Evolutionary conservation across 1,284 basidiomycete genomes (phyloP).

Genomic region (Ceratobasidium sp.): DNA sequence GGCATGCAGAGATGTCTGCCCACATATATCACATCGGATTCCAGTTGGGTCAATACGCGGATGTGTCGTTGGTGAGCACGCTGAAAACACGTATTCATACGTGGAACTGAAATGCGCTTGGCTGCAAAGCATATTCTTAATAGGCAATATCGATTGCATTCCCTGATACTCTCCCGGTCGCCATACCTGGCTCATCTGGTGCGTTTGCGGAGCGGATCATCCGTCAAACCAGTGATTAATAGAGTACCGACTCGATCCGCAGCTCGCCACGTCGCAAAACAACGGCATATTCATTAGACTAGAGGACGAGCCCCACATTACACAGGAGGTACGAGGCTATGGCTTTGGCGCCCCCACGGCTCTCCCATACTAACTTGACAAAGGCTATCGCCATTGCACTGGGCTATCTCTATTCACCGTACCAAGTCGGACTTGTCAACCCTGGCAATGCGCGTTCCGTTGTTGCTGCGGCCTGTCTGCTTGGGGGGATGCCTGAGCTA

Average conservation of each 20-base stretch:
- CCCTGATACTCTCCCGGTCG: slow-evolving; percentile 85
- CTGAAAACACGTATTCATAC: slow-evolving; percentile 46
- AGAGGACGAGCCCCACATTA: slow-evolving; percentile 78
- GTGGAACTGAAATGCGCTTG: slow-evolving; percentile 44
- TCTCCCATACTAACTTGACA: slow-evolving; percentile 46
- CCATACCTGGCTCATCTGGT: slow-evolving; percentile 87
- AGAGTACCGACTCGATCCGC: slow-evolving; percentile 34
- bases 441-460: slow-evolving; percentile 82
- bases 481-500: slow-evolving; percentile 86
- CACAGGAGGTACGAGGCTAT: slow-evolving; percentile 72
- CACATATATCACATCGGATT: slow-evolving; percentile 82
- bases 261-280: slow-evolving; percentile 67
- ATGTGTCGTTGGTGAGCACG: slow-evolving; percentile 73
- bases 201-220: slow-evolving; percentile 53
- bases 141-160: slow-evolving; percentile 77
- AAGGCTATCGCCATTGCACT: slow-evolving; percentile 83
- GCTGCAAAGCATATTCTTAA: slow-evolving; percentile 73
- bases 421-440: slow-evolving; percentile 72
- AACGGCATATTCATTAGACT: slow-evolving; percentile 78
- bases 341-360: slow-evolving; percentile 50
- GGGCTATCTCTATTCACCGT: slow-evolving; percentile 80
- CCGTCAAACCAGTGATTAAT: background rate
- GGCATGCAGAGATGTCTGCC: slow-evolving; percentile 43
- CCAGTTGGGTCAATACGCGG: slow-evolving; percentile 81
- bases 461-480: slow-evolving; percentile 80